Percentiles rank a stretch among this genome's conserved stretches.
Conservation (phyloP, 176 grass and related monocot species). For the Ananas comosus region DNA sequence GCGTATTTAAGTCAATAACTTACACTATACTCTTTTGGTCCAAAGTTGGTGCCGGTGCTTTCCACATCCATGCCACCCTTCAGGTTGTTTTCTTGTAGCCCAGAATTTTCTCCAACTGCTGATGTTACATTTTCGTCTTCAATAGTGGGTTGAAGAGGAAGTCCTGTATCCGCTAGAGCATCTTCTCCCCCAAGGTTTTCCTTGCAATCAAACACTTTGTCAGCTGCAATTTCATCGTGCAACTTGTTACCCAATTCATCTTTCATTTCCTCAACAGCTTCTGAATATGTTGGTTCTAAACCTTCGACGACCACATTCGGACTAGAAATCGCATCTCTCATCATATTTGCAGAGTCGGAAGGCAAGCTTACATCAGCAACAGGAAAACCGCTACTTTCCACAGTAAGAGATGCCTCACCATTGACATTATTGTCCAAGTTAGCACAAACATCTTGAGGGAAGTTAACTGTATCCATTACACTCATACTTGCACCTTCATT, state of each 20-base stretch:
- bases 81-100: slow-evolving; percentile 56
- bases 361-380: slow-evolving; percentile 7
- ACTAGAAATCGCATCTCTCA: slow-evolving; percentile 1
- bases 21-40: slow-evolving; percentile 70
- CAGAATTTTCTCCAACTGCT: slow-evolving; percentile 74
- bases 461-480: slow-evolving; percentile 14
- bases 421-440: slow-evolving; percentile 32
- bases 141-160: slow-evolving; percentile 19
- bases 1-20: slow-evolving; percentile 20
- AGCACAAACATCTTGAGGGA: slow-evolving; percentile 27
- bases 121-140: slow-evolving; percentile 49
- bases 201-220: slow-evolving; percentile 27
- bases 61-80: slow-evolving; percentile 48
- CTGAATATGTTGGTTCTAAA: slow-evolving; percentile 15
- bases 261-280: slow-evolving; percentile 18
- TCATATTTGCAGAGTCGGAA: slow-evolving; percentile 14
- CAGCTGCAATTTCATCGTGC: background rate
- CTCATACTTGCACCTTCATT: slow-evolving; percentile 7
- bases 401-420: slow-evolving; percentile 16
- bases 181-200: slow-evolving; percentile 33
- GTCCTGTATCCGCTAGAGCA: slow-evolving; percentile 26
- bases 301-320: slow-evolving; percentile 25
- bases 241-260: slow-evolving; percentile 24
- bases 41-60: slow-evolving; percentile 36
- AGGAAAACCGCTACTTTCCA: slow-evolving; percentile 20